phyloP scores from a whole-genome alignment of 495 filamentous ascomycete genomes.

The Sordaria brevicollis region DNA sequence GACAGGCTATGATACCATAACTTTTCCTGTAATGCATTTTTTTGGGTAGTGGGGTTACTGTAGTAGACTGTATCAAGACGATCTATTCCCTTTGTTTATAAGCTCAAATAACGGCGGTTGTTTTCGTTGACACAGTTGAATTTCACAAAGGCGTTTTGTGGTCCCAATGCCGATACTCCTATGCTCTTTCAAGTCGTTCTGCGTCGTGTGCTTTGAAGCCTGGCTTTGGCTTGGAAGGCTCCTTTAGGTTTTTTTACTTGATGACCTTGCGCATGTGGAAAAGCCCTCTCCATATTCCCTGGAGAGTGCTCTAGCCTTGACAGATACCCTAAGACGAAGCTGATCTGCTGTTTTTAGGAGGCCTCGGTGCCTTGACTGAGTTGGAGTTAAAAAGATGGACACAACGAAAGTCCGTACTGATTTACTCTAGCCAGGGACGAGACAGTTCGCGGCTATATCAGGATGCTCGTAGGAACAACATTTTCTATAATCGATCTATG shows the following conservation, averaged over 20 bases:
- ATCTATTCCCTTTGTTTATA: constrained; percentile 2
- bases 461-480: not conserved
- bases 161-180: not conserved
- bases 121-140: not conserved
- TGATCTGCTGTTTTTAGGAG: not conserved
- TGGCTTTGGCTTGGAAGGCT: not conserved
- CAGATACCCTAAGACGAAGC: not conserved
- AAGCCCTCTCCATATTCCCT: not conserved
- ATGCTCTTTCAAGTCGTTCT: not conserved
- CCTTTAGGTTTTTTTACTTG: not conserved
- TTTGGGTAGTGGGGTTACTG: not conserved
- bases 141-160: not conserved
- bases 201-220: not conserved
- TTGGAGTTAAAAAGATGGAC: not conserved
- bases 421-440: not conserved
- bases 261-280: not conserved
- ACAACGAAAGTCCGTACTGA: not conserved
- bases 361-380: not conserved
- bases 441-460: not conserved
- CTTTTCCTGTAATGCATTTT: constrained; percentile 6
- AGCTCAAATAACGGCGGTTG: not conserved
- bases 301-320: not conserved
- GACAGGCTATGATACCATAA: constrained; percentile 50
- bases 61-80: constrained; percentile 12
- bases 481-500: not conserved